These are phyloP conservation scores for Metschnikowia shivogae DNA, from an alignment of 805 yeast species.

Conservation along the genomic window DNA sequence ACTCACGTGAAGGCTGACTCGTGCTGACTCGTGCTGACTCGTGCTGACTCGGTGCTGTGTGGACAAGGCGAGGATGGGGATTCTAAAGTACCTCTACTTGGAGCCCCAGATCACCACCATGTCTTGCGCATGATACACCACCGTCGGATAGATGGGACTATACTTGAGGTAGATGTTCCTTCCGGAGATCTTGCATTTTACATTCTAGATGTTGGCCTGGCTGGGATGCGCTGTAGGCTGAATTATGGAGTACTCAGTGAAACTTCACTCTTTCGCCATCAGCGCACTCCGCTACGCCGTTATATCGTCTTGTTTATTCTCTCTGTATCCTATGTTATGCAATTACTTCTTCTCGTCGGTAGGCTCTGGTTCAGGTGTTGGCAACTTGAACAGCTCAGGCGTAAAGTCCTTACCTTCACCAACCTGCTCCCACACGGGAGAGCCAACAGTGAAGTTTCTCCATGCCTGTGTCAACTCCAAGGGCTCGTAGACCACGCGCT, in stretches of 20 bases:
- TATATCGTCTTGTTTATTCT: not conserved
- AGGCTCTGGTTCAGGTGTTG: slow-evolving; percentile 76
- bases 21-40: not conserved
- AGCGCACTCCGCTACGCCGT: not conserved
- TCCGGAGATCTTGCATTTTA: too few relatives aligned
- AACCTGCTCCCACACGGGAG: slow-evolving; percentile 88
- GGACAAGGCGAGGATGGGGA: not conserved
- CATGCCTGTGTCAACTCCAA: slow-evolving; percentile 88
- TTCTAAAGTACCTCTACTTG: too few relatives aligned
- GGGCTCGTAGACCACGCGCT: slow-evolving; percentile 86
- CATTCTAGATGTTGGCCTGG: too few relatives aligned
- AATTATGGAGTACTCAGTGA: too few relatives aligned
- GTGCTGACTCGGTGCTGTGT: too few relatives aligned
- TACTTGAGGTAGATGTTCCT: too few relatives aligned
- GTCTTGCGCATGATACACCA: too few relatives aligned
- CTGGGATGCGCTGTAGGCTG: too few relatives aligned
- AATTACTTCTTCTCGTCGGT: slow-evolving; percentile 27
- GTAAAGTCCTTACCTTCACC: slow-evolving; percentile 82
- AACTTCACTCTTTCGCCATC: too few relatives aligned
- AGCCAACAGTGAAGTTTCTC: slow-evolving; percentile 85
- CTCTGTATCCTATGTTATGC: slow-evolving; percentile 1
- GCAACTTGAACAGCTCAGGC: slow-evolving; percentile 78
- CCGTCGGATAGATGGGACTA: too few relatives aligned
- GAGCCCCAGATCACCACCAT: too few relatives aligned
- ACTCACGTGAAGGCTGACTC: slow-evolving; percentile 3